Evolutionary conservation across 306 rosid genomes (phyloP).

Genomic region (Prunus davidiana): DNA sequence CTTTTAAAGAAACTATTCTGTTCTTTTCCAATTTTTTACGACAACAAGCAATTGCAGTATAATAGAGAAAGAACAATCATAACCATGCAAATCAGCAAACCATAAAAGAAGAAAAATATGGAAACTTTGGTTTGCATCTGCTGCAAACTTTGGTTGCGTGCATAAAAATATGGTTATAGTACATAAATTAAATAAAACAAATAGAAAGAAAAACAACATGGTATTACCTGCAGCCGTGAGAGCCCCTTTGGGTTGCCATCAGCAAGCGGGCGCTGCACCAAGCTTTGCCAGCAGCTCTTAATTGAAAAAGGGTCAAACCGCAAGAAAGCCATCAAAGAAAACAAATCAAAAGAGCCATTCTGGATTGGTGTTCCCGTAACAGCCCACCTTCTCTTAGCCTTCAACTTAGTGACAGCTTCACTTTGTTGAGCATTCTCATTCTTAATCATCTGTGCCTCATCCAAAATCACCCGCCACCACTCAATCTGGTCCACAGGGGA

Average conservation of each 20-base stretch:
- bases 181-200: background rate
- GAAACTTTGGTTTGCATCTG: background rate
- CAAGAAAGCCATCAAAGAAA: slow-evolving; percentile 72
- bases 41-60: background rate
- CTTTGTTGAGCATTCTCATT: slow-evolving; percentile 53
- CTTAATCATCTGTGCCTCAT: slow-evolving; percentile 79
- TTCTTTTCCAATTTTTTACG: background rate
- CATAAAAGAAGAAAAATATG: background rate
- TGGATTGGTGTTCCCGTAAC: slow-evolving; percentile 85
- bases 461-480: slow-evolving; percentile 80
- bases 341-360: slow-evolving; percentile 67
- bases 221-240: slow-evolving; percentile 70
- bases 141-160: background rate
- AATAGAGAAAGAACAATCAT: too few relatives aligned
- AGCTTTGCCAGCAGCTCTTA: slow-evolving; percentile 57
- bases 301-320: slow-evolving; percentile 71
- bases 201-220: background rate
- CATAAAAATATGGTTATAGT: background rate
- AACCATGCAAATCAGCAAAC: background rate
- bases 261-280: slow-evolving; percentile 70
- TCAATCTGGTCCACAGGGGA: slow-evolving; percentile 41
- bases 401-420: slow-evolving; percentile 41
- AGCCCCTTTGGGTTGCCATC: slow-evolving; percentile 44
- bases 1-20: background rate
- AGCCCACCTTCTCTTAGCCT: slow-evolving; percentile 67